Evolutionary conservation across 129 eudicot genomes (phyloP).

Genomic region (Pulicaria dysenterica): DNA sequence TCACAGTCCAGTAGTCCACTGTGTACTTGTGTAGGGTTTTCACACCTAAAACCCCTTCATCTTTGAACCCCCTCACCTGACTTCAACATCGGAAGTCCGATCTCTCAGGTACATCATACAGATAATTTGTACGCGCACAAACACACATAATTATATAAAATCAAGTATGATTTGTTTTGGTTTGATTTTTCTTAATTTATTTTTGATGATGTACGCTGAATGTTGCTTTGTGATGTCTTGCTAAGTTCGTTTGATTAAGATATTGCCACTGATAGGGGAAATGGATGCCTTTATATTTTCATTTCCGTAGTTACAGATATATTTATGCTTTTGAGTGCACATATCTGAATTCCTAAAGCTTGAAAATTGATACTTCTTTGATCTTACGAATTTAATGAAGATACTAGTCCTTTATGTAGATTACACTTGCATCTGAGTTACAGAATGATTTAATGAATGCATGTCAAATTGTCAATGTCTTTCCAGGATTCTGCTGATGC

Average conservation of each 20-base stretch:
- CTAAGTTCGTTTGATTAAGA: background rate
- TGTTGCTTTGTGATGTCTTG: background rate
- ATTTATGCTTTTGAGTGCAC: background rate
- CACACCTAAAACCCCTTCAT: constrained; percentile 10
- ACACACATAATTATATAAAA: background rate
- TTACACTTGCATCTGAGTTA: background rate
- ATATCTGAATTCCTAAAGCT: background rate
- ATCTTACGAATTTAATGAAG: too few relatives aligned
- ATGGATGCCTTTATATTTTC: constrained; percentile 2
- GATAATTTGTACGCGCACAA: background rate
- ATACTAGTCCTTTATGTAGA: background rate
- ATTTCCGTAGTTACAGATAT: background rate
- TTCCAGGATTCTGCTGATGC: background rate
- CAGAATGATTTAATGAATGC: background rate
- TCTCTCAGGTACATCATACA: constrained; percentile 12
- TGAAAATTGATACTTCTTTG: too few relatives aligned
- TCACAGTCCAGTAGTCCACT: background rate
- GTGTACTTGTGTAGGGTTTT: constrained; percentile 13
- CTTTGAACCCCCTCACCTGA: background rate
- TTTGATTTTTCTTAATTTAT: background rate
- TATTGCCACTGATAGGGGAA: background rate
- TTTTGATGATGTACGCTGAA: background rate
- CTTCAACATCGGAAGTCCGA: background rate
- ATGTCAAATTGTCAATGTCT: background rate
- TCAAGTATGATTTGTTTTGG: background rate